Base-by-base conservation (phyloP, 352 stramenopile species). In the Phytophthora tubulina region DNA sequence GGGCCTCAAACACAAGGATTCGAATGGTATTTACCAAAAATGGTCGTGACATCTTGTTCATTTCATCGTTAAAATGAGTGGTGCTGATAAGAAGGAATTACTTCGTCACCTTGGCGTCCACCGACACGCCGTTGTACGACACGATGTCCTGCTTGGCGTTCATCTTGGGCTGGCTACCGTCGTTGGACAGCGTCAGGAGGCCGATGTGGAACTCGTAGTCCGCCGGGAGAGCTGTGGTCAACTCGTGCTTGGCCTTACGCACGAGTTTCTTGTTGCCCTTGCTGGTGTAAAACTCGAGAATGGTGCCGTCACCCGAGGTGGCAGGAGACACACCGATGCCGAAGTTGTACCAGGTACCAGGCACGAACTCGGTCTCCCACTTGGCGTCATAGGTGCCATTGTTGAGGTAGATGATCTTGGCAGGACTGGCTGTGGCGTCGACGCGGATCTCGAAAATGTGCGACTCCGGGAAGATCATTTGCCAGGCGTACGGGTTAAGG, bases 361-460 rank as follows among this genome's bases (percentile, higher is more conserved):
- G 59, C 56, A 74, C 57, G 50, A 86, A 86, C 39, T 79, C 66
- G 14, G 70, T 78, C 52, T 79, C 54, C 81, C 81, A 89, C 76
- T 82, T 63, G 54, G 70, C 27, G 17, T 86, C 81, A 13, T 45
- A 56, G 35, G 60, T 74, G 15, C 72, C 76, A 49, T 71, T 62
- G 41, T 55, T 85, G 36, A 73, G 58, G 62, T 81, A 85, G 59
- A 85, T 81, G 57, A 88, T 78, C 70, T 78, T 82, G 8, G 73
- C 62, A 1, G 79, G 76, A 42, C 60, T 67, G 31, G 32, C 21
- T 6, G 66, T 73, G 14, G 79, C 78, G 51, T 89, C 79, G 27
- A 89, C 69, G 58, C 80, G 80, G 39, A 89, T 67, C 68, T 86
- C 79, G 45, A 83, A 89, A 59, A 79, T 46, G 68, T 89, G 79